Conservation (phyloP, 169 alveolate genomes). For the Plasmodium adleri region DNA sequence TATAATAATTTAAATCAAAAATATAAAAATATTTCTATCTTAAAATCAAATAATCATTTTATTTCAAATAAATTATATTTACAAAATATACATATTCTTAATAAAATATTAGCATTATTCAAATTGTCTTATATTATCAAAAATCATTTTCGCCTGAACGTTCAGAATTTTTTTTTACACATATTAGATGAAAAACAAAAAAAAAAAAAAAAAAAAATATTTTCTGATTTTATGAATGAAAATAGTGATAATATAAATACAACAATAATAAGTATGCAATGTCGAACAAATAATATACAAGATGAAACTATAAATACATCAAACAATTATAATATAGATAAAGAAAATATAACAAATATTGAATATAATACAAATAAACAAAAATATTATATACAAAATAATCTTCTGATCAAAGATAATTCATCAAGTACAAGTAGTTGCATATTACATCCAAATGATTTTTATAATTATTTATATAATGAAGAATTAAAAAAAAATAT, state of each 20-base stretch:
- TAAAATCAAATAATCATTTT: no score
- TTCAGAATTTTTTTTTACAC: no score
- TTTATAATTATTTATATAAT: slow-evolving; percentile 66
- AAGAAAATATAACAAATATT: slow-evolving; percentile 8
- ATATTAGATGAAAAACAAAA: not conserved
- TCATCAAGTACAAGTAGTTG: slow-evolving; percentile 20
- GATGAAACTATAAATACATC: not conserved
- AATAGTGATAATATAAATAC: not conserved
- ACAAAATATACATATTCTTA: no score
- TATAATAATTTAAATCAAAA: no score
- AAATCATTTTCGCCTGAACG: no score
- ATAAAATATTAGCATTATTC: no score
- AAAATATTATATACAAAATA: no score
- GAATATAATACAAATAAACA: not conserved
- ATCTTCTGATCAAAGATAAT: not conserved
- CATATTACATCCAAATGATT: slow-evolving; percentile 49
- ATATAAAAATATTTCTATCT: no score
- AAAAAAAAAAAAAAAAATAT: not conserved
- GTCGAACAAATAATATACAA: not conserved
- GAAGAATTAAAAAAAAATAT: slow-evolving; percentile 31
- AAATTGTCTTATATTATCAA: no score
- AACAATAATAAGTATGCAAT: not conserved
- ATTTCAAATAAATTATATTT: no score
- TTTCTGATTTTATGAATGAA: not conserved
- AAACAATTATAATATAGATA: not conserved